Evolutionary conservation across 73 alveolate species (phyloP), one percentile per base, ranked within the genome.

Genomic region (Uronychia binucleata): DNA sequence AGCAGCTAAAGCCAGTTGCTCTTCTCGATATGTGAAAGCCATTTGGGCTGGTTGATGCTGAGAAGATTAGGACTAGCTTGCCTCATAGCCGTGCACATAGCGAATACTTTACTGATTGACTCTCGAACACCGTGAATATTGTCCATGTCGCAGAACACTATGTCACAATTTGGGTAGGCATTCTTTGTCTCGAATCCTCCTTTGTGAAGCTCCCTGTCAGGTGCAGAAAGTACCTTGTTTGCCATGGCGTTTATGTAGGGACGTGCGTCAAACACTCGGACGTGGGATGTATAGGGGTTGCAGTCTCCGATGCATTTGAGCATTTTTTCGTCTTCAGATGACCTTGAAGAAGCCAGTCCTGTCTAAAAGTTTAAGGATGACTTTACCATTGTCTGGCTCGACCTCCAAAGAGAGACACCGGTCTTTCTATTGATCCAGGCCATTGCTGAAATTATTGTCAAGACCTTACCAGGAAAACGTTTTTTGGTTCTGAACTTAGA

Each of bases 111-210:
- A 46, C 80, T 93, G 58, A 88, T 67, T 0, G 98, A 92, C 77
- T 94, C 98, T 84, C 98, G 91, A 26, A 97, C 99, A 88, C 93
- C 96, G 81, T 97, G 99, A 77, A 97, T 97, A 79, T 97, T 97
- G 80, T 94, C 98, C 35, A 97, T 97, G 90, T 96, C 96, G 77
- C 96, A 90, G 86, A 97, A 97, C 30, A 77, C 94, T 28, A 97
- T 93, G 26, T 95, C 95, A 75, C 96, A 94, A 80, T 86, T 84
- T 59, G 79, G 84, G 78, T 88, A 84, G 77, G 89, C 91, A 29
- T 57, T 86, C 26, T 85, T 93, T 86, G 93, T 92, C 89, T 97
- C 99, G 81, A 77, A 96, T 34, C 99, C 99, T 75, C 98, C 98
- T 30, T 97, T 96, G 19, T 46, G 67, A 19, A 46, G 67, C 67